Evolutionary conservation across 441 rosid species (phyloP), one percentile per base, ranked within the genome.

Genomic region (Erodium chrysanthum): DNA sequence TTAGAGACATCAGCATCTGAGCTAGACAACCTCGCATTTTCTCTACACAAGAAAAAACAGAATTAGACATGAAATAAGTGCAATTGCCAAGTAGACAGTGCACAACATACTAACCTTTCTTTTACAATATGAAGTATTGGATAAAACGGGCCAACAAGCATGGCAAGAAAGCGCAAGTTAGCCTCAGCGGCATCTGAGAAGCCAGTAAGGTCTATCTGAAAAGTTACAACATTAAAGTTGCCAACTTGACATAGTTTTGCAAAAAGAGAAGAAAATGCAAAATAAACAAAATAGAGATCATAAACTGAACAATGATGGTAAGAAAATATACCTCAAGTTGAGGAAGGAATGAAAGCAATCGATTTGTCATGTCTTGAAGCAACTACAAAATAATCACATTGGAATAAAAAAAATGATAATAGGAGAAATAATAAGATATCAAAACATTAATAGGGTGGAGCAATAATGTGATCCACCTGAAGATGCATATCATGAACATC

Each of bases 401-500:
- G 85, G 82, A 78, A 71, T 72, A 52, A 31, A 31, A 27, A 44
- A 56, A 62, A 64, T 61, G 21, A 75, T 48, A 37, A 76, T 50
- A 68, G 46, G 66, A 72, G 40, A 64, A 56, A 68, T 59, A 69
- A 12, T 65, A 67, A 40, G 46, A 68, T n/a, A 50, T 7, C n/a
- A 29, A 50, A 67, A 52, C 48, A 66, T 73, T 66, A 64, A 48
- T 7, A 71, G 9, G 21, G n/a, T 42, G 60, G 37, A 44, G 46
- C 27, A 17, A 66, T 54, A 48, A 77, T 62, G 67, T 67, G 64
- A 66, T 76, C 72, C 68, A 90, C 96, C 94, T 86, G 90, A 76
- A 90, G 96, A 84, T 90, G 84, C 82, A 88, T 76, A 75, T 90
- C 89, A 37, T 83, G 83, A 65, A 81, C 81, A 75, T 88, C 96